Evolutionary conservation across 495 filamentous ascomycete species (phyloP).

Genomic region (Penicillium soppii): DNA sequence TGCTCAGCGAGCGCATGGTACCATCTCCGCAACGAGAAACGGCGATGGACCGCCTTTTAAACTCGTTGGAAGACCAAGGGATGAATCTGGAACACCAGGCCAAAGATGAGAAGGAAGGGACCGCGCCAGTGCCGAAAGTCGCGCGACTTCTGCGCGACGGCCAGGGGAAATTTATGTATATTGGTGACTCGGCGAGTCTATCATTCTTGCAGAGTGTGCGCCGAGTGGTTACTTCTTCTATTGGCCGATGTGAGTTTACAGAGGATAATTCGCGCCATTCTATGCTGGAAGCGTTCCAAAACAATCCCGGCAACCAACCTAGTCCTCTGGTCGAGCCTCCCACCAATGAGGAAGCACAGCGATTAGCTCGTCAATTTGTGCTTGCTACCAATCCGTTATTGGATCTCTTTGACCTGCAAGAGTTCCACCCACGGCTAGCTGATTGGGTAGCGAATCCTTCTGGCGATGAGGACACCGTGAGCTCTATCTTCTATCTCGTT

Average conservation of each 20-base stretch:
- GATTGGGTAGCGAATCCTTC: conserved; percentile 44
- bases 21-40: conserved; percentile 38
- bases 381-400: conserved; percentile 43
- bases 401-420: conserved; percentile 38
- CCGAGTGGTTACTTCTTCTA: conserved; percentile 66
- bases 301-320: conserved; percentile 34
- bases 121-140: conserved; percentile 43
- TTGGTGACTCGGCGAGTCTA: conserved; percentile 71
- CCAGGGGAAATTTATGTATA: conserved; percentile 60
- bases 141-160: conserved; percentile 55
- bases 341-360: conserved; percentile 37
- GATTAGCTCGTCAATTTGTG: conserved; percentile 37
- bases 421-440: conserved; percentile 35
- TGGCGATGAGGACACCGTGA: conserved; percentile 44
- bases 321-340: conserved; percentile 30
- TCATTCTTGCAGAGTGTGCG: conserved; percentile 72
- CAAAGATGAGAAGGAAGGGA: conserved; percentile 39
- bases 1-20: conserved; percentile 38
- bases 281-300: conserved; percentile 60
- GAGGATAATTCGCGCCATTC: conserved; percentile 66
- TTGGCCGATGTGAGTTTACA: conserved; percentile 66
- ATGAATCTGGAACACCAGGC: conserved; percentile 35
- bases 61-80: conserved; percentile 37
- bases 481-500: conserved; percentile 58
- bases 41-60: conserved; percentile 41